Base-by-base conservation (phyloP, 2,329 filamentous ascomycete species). In the Talaromyces sp. region DNA sequence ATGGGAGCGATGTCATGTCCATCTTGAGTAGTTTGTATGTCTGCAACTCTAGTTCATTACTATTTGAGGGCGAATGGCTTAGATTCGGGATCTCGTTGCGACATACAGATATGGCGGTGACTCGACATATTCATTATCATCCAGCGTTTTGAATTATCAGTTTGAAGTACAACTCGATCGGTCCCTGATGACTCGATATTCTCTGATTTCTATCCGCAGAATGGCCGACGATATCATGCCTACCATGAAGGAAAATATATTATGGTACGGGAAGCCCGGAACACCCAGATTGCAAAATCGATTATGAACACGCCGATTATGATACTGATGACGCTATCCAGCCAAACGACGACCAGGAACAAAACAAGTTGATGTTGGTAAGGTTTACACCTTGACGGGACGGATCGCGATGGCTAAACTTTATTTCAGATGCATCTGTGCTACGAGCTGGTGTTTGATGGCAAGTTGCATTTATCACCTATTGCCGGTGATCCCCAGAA, bases 171-270 rank as follows among this genome's bases (percentile, higher is more conserved):
- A n/a, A 11, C 16, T 37, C 31, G 10, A 16, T 24, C 3, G 19
- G 3, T 35, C 10, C 31, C 9, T 60, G 35, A 14, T 3, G 16
- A 43, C 47, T 37, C n/a, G 16, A 58, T 60, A 5, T 27, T 19
- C 49, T 43, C 41, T 59, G 24, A 60, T 54, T 19, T 52, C 11
- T 35, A 14, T 37, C 14, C 33, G 31, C 57, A 68, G 66, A 66
- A 68, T 60, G 66, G 66, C 10, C 61, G 66, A 31, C 61, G 66
- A 63, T 68, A 68, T 59, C 66, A 67, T 45, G 66, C 63, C 27
- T 67, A 67, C 49, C 66, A 67, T 27, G 66, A 67, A 52, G 66
- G 66, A 13, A 66, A 66, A 64, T 68, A 68, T 19, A 68, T 68
- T 13, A 68, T 68, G 66, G 66, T 68, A 64, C 19, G 58, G 13